Conservation (phyloP, 129 eudicot species). For the Gnaphalium uliginosum region DNA sequence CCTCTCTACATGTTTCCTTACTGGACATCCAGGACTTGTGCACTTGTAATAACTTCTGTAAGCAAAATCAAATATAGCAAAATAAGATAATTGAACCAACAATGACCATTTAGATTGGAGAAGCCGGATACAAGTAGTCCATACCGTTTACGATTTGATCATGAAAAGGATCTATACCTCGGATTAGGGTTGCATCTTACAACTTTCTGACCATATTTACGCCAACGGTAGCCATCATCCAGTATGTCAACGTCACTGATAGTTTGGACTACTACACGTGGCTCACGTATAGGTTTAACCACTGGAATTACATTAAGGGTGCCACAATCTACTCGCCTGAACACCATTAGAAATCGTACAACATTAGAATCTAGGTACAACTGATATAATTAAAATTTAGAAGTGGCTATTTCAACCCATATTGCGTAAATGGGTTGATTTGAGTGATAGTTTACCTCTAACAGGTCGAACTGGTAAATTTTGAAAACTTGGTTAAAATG, state of each 20-base stretch:
- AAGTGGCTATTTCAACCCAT: neutral
- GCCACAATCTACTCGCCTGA: conserved; percentile 71
- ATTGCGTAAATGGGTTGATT: neutral
- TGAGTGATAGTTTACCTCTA: neutral
- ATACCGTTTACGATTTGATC: neutral
- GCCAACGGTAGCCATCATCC: conserved; percentile 98
- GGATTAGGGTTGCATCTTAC: conserved; percentile 99
- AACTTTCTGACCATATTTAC: conserved; percentile 97
- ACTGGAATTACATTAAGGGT: conserved; percentile 71
- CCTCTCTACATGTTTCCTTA: conserved; percentile 90
- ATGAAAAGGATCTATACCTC: conserved; percentile 50
- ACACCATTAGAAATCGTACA: conserved; percentile 2
- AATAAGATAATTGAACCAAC: neutral
- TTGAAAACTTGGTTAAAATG: too few relatives aligned
- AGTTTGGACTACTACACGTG: conserved; percentile 97
- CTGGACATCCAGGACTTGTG: conserved; percentile 82
- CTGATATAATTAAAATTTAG: neutral
- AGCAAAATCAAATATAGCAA: too few relatives aligned
- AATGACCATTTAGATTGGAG: neutral
- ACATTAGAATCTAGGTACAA: conserved; percentile 24
- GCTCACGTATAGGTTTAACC: conserved; percentile 93
- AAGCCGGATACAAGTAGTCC: neutral
- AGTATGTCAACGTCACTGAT: conserved; percentile 93
- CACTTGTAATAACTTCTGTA: conserved; percentile 96
- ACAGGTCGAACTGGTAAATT: too few relatives aligned